Conservation (phyloP, 2,329 filamentous ascomycete genomes). For the Rhynchosporium agropyri region DNA sequence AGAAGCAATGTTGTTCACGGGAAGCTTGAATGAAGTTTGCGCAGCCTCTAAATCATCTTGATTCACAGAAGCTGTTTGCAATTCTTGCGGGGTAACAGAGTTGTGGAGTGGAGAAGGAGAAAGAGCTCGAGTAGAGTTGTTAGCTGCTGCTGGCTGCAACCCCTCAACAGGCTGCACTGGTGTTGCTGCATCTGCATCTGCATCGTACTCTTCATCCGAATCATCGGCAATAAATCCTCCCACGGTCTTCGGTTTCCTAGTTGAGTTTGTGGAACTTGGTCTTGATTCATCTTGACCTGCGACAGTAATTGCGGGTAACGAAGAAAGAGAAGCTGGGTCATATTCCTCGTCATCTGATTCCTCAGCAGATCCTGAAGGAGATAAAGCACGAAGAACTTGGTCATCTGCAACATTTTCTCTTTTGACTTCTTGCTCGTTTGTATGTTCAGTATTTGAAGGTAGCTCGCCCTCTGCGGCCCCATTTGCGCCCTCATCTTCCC, state of each 20-base stretch:
- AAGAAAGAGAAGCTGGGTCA: slow-evolving; percentile 42
- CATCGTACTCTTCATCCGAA: slow-evolving; percentile 38
- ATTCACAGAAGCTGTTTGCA: slow-evolving; percentile 35
- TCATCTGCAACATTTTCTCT: slow-evolving; percentile 44
- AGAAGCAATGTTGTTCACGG: slow-evolving; percentile 36
- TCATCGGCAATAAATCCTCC: slow-evolving; percentile 44
- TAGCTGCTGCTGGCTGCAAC: slow-evolving; percentile 37
- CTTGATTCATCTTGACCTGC: slow-evolving; percentile 39
- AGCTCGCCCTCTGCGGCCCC: slow-evolving; percentile 38
- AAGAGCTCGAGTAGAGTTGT: slow-evolving; percentile 36
- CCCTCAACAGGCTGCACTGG: slow-evolving; percentile 30
- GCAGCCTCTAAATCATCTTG: slow-evolving; percentile 38
- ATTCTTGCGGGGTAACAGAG: slow-evolving; percentile 37
- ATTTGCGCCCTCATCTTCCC: slow-evolving; percentile 39
- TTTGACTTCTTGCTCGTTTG: slow-evolving; percentile 42
- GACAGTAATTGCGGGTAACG: slow-evolving; percentile 38
- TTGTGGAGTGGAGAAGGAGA: slow-evolving; percentile 41
- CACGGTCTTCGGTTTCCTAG: slow-evolving; percentile 41
- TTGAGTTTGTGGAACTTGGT: slow-evolving; percentile 41
- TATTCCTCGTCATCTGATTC: slow-evolving; percentile 41
- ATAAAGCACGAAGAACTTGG: slow-evolving; percentile 44
- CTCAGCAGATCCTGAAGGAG: slow-evolving; percentile 40
- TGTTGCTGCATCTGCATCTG: slow-evolving; percentile 36
- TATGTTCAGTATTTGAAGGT: slow-evolving; percentile 44
- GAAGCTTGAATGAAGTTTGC: slow-evolving; percentile 33